A percentile compares a stretch with the other conserved stretches of the same genome.
These are phyloP conservation scores for Helminthosporium solani DNA, from an alignment of 2,329 filamentous ascomycete species.

Conservation along the genomic window DNA sequence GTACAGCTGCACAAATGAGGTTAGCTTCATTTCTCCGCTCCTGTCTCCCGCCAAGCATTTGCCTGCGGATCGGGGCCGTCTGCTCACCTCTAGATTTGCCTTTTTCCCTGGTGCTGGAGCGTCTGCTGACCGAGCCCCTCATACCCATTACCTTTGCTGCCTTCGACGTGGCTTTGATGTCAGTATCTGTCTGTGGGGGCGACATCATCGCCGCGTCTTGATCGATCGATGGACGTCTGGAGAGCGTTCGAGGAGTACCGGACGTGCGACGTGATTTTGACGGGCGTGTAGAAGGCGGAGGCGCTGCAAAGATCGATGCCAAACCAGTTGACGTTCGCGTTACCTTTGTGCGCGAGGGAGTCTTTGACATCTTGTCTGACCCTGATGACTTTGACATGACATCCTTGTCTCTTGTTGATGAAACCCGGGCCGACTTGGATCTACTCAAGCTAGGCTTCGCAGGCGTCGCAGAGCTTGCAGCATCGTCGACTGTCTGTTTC, in stretches of 20 bases:
- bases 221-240: constrained; percentile 69
- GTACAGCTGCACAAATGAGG: constrained; percentile 38
- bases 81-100: constrained; percentile 53
- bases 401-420: constrained; percentile 58
- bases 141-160: constrained; percentile 75
- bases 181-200: constrained; percentile 67
- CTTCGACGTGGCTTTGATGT: constrained; percentile 66
- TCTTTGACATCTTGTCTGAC: constrained; percentile 67
- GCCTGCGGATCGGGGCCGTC: constrained; percentile 18
- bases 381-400: constrained; percentile 63
- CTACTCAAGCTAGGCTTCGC: constrained; percentile 49
- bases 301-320: constrained; percentile 60
- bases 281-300: constrained; percentile 55
- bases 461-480: constrained; percentile 25
- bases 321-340: constrained; percentile 60
- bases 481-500: constrained; percentile 36
- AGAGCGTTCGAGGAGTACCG: constrained; percentile 58
- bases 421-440: constrained; percentile 58
- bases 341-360: constrained; percentile 53
- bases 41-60: constrained; percentile 28
- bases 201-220: constrained; percentile 66
- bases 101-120: constrained; percentile 45
- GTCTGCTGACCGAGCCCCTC: constrained; percentile 43
- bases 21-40: constrained; percentile 43
- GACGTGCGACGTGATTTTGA: constrained; percentile 67